A percentile compares a stretch with the other conserved stretches of the same genome.
Conservation (phyloP, 1,139 yeast genomes). For the Yamadazyma diddensiae region DNA sequence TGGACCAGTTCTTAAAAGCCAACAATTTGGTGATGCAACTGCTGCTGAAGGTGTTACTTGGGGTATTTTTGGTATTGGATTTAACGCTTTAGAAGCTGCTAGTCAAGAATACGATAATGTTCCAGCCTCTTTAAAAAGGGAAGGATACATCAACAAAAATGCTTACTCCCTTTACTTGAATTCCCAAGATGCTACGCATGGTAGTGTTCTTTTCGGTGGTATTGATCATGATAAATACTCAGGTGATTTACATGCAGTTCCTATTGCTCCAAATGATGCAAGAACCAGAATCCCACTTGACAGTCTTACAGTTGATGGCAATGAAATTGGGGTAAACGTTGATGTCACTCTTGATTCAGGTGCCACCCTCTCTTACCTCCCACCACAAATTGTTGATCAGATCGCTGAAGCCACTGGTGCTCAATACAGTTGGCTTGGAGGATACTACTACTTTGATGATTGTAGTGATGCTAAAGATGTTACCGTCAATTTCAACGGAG, state of each 20-base stretch:
- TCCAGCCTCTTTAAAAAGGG: constrained; percentile 24
- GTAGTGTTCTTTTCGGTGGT: constrained; percentile 49
- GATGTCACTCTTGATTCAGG: constrained; percentile 28
- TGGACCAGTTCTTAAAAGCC: constrained; percentile 7
- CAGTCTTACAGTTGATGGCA: constrained; percentile 14
- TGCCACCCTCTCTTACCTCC: constrained; percentile 27
- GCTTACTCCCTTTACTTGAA: constrained; percentile 36
- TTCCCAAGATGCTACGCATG: constrained; percentile 22
- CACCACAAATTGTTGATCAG: constrained; percentile 15
- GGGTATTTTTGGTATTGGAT: constrained; percentile 57
- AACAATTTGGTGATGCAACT: constrained; percentile 10
- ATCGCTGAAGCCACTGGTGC: constrained; percentile 17
- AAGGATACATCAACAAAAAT: constrained; percentile 24
- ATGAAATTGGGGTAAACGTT: constrained; percentile 15
- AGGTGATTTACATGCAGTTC: constrained; percentile 25
- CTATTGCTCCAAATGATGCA: constrained; percentile 18
- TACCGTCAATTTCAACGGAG: constrained; percentile 30
- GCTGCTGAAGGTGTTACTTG: constrained; percentile 1
- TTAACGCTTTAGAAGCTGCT: constrained; percentile 8
- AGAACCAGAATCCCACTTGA: constrained; percentile 22
- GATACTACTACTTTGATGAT: constrained; percentile 9
- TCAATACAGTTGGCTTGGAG: constrained; percentile 1
- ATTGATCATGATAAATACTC: constrained; percentile 47
- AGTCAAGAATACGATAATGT: constrained; percentile 18
- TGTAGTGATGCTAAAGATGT: constrained; percentile 12